Conservation (phyloP, 2,329 filamentous ascomycete genomes). For the Penicillium sp. region DNA sequence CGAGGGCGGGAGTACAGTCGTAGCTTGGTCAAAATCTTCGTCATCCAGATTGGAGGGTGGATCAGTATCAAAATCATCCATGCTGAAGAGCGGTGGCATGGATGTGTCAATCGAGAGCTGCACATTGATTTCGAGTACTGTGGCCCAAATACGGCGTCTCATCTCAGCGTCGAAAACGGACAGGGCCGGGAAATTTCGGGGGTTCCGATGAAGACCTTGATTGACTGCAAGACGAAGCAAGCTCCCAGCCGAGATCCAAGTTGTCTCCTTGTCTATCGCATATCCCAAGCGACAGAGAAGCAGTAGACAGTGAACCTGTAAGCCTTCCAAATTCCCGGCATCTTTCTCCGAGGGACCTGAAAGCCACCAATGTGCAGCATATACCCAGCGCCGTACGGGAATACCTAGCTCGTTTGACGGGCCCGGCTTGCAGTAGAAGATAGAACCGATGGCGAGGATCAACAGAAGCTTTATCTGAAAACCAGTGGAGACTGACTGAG, state of each 20-base stretch:
- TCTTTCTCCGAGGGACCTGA: constrained; percentile 33
- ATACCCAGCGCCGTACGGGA: constrained; percentile 26
- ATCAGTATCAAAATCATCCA: constrained; percentile 16
- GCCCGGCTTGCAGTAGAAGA: constrained; percentile 20
- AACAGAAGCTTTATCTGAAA: constrained; percentile 33
- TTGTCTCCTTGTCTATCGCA: constrained; percentile 32
- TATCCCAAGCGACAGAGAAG: constrained; percentile 34
- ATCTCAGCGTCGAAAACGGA: constrained; percentile 27
- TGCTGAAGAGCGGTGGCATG: constrained; percentile 15
- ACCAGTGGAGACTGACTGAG: constrained; percentile 10
- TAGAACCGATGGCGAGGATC: constrained; percentile 32
- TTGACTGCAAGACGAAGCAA: constrained; percentile 30
- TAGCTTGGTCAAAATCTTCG: constrained; percentile 14
- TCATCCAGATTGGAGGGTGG: constrained; percentile 20
- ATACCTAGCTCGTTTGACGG: constrained; percentile 9
- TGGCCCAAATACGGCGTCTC: constrained; percentile 30
- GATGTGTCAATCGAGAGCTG: constrained; percentile 24
- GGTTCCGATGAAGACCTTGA: constrained; percentile 36
- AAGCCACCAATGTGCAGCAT: constrained; percentile 38
- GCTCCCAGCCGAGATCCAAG: constrained; percentile 35
- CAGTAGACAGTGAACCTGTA: constrained; percentile 37
- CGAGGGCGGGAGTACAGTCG: constrained; percentile 1
- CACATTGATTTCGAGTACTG: constrained; percentile 29
- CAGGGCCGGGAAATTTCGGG: constrained; percentile 16
- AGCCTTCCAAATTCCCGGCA: constrained; percentile 26